Conservation (phyloP, 2,329 filamentous ascomycete genomes). For the Myriangium duriaei region DNA sequence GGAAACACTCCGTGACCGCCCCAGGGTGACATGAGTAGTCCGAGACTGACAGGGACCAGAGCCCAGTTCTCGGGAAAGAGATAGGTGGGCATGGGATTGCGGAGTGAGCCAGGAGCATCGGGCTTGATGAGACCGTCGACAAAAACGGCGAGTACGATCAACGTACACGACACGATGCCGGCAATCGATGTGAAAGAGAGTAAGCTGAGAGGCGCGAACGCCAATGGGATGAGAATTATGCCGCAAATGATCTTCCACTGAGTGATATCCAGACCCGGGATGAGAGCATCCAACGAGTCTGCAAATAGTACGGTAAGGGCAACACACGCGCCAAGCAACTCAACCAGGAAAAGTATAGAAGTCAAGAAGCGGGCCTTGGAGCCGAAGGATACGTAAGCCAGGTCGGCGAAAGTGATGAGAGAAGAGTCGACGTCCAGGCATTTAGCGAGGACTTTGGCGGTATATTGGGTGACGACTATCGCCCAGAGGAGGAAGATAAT, state of each 20-base stretch:
- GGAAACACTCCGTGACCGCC: slow-evolving; percentile 67
- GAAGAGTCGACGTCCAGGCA: slow-evolving; percentile 78
- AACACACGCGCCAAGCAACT: slow-evolving; percentile 78
- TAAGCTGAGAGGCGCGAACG: slow-evolving; percentile 69
- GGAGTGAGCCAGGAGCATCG: slow-evolving; percentile 66
- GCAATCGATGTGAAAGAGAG: slow-evolving; percentile 85
- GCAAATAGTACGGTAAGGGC: slow-evolving; percentile 87
- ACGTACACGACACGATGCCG: slow-evolving; percentile 81
- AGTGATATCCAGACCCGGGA: slow-evolving; percentile 55
- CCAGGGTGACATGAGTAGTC: slow-evolving; percentile 75
- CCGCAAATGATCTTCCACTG: slow-evolving; percentile 82
- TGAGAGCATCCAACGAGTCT: slow-evolving; percentile 71
- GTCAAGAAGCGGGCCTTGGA: slow-evolving; percentile 67
- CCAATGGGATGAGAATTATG: slow-evolving; percentile 64
- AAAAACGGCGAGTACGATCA: slow-evolving; percentile 74
- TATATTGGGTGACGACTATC: slow-evolving; percentile 69
- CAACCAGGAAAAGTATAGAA: slow-evolving; percentile 75
- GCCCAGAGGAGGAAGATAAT: slow-evolving; percentile 61
- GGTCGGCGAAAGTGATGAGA: slow-evolving; percentile 85
- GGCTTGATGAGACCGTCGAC: slow-evolving; percentile 78
- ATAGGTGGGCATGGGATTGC: slow-evolving; percentile 66
- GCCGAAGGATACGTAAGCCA: slow-evolving; percentile 85
- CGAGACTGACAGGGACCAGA: slow-evolving; percentile 76
- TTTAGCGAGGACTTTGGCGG: slow-evolving; percentile 69
- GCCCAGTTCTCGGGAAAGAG: slow-evolving; percentile 78